Base-by-base conservation (phyloP, 306 rosid species). In the Rosa chinensis region DNA sequence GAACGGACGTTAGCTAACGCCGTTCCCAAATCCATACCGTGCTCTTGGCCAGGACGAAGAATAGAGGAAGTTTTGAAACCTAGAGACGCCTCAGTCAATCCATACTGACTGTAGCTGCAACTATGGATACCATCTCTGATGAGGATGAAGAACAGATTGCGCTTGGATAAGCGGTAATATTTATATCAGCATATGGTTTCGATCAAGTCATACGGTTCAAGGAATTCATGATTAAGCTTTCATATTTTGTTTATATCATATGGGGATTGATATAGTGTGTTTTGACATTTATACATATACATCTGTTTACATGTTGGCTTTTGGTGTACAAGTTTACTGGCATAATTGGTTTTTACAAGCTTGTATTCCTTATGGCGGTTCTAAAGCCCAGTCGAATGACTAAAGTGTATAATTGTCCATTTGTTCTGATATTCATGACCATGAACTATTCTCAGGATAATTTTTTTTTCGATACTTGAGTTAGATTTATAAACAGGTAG, bases 201-300 rank as follows among this genome's bases (percentile, higher is more conserved):
- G n/a, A n/a, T n/a, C n/a, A n/a, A n/a, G n/a, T n/a, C n/a, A n/a
- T n/a, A n/a, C n/a, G n/a, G n/a, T n/a, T n/a, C n/a, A n/a, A n/a
- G n/a, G n/a, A n/a, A n/a, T n/a, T n/a, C n/a, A n/a, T n/a, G n/a
- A n/a, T n/a, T n/a, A n/a, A n/a, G n/a, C n/a, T n/a, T n/a, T n/a
- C n/a, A n/a, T n/a, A 83, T 93, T 91, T 81, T 95, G 97, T 81
- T n/a, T n/a, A n/a, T n/a, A n/a, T n/a, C n/a, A 95, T 78, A 47
- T 28, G 70, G 25, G 49, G 49, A 21, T 56, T 70, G 71, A 32
- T 28, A 40, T 28, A 8, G 25, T 59, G 16, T 37, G 28, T 18
- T 50, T 35, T 52, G 1, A 32, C 10, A 8, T 49, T 8, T 32
- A 72, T 49, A 49, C 40, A 14, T 47, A 45, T 47, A 4, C 63